Evolutionary conservation across 2,329 filamentous ascomycete genomes (phyloP).

Genomic region (Hymenoscyphus salicellus): DNA sequence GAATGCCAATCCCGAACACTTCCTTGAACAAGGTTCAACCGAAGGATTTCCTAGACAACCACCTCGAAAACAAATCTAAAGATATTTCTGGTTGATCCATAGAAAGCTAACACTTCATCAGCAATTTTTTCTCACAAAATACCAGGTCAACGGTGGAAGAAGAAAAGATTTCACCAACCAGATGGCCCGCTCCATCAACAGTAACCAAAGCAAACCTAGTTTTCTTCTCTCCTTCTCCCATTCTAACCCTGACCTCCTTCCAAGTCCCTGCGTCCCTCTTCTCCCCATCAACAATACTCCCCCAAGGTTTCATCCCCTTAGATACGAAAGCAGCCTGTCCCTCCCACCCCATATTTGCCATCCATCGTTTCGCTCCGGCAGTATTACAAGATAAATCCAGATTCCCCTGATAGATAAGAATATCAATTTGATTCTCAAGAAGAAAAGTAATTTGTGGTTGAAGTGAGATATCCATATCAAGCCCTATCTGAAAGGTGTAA

Average conservation of each 20-base stretch:
- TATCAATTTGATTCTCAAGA: slow-evolving; percentile 59
- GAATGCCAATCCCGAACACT: too few species aligned
- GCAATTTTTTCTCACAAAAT: background rate
- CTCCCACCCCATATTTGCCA: slow-evolving; percentile 43
- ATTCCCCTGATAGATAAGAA: slow-evolving; percentile 67
- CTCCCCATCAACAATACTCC: slow-evolving; percentile 20
- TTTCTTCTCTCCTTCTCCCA: slow-evolving; percentile 23
- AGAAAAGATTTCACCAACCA: slow-evolving; percentile 32
- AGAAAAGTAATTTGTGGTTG: slow-evolving; percentile 56
- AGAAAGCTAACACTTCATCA: slow-evolving; percentile 16
- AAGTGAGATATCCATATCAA: slow-evolving; percentile 60
- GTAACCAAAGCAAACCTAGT: slow-evolving; percentile 29
- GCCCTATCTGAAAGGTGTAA: slow-evolving; percentile 44
- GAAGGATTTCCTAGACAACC: slow-evolving; percentile 23
- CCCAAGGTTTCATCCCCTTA: slow-evolving; percentile 30
- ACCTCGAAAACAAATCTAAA: slow-evolving; percentile 26
- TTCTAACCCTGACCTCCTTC: background rate
- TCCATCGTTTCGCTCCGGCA: slow-evolving; percentile 36
- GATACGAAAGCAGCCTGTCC: slow-evolving; percentile 43
- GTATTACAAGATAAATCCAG: slow-evolving; percentile 58
- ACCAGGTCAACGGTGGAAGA: background rate
- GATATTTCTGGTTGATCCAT: slow-evolving; percentile 27
- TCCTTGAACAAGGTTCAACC: background rate
- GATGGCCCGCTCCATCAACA: slow-evolving; percentile 42
- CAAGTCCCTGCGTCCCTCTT: slow-evolving; percentile 24